Conservation (phyloP, 169 alveolate species). For the Amoebophrya sp. region DNA sequence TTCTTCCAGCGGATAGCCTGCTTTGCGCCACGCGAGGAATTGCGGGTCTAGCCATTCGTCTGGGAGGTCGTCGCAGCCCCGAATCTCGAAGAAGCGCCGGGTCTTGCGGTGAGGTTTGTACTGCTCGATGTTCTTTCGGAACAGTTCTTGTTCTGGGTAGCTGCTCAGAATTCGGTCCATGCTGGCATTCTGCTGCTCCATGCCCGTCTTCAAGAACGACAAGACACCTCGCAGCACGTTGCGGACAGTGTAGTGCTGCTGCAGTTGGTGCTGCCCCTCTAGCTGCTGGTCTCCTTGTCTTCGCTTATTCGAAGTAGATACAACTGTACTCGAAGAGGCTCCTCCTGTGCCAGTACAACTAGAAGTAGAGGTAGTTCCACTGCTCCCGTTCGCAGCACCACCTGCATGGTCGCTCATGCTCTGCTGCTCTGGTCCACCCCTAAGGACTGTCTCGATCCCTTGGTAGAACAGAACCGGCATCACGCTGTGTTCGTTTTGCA, state of each 20-base stretch:
- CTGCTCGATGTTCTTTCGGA: background rate
- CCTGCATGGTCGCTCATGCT: background rate
- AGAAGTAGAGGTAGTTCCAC: too few relatives aligned
- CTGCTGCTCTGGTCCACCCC: background rate
- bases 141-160: background rate
- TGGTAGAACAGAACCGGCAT: constrained; percentile 8
- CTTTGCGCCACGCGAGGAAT: background rate
- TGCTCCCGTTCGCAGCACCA: too few relatives aligned
- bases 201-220: background rate
- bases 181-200: background rate
- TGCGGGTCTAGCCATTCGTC: background rate
- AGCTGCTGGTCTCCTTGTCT: background rate
- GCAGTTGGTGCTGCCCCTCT: background rate
- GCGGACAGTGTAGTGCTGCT: background rate
- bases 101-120: background rate
- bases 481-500: background rate
- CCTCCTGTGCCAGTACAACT: too few relatives aligned
- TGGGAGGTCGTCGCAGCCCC: background rate
- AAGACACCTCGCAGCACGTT: background rate
- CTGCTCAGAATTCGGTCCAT: background rate
- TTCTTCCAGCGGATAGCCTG: background rate
- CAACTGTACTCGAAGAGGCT: too few relatives aligned
- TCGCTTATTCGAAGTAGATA: background rate
- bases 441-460: background rate
- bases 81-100: background rate